Evolutionary conservation across 73 alveolate species (phyloP).

Genomic region (Paramecium primaurelia): DNA sequence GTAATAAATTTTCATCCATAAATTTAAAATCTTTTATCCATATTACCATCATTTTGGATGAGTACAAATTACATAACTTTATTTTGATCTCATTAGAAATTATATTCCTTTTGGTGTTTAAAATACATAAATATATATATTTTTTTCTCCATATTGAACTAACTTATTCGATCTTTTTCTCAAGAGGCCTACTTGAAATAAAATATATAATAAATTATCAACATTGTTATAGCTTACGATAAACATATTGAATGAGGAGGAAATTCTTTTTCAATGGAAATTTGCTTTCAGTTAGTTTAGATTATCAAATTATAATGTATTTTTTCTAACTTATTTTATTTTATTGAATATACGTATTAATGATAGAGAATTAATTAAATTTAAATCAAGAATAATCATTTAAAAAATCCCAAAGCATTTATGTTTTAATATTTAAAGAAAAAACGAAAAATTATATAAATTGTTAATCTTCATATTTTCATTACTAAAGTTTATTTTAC

Average conservation of each 20-base stretch:
- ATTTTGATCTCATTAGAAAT: too few relatives aligned
- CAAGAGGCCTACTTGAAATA: neutral
- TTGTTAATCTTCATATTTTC: too few relatives aligned
- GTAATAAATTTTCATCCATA: neutral
- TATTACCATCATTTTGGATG: neutral
- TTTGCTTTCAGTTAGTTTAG: neutral
- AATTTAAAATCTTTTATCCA: neutral
- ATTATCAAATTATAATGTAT: neutral
- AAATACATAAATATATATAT: neutral
- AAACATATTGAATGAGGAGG: neutral
- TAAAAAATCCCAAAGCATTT: neutral
- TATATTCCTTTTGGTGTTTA: neutral
- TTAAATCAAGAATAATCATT: neutral
- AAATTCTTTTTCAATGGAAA: neutral
- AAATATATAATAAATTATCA: neutral
- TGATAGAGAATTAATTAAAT: neutral
- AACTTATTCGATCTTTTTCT: neutral
- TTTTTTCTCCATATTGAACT: neutral
- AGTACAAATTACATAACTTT: neutral
- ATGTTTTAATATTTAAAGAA: neutral
- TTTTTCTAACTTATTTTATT: neutral
- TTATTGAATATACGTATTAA: neutral
- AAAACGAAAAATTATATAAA: neutral
- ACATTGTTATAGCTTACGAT: neutral
- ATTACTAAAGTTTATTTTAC: too few relatives aligned